phyloP scores from a whole-genome alignment of 495 filamentous ascomycete genomes.

The Durotheca rogersii region DNA sequence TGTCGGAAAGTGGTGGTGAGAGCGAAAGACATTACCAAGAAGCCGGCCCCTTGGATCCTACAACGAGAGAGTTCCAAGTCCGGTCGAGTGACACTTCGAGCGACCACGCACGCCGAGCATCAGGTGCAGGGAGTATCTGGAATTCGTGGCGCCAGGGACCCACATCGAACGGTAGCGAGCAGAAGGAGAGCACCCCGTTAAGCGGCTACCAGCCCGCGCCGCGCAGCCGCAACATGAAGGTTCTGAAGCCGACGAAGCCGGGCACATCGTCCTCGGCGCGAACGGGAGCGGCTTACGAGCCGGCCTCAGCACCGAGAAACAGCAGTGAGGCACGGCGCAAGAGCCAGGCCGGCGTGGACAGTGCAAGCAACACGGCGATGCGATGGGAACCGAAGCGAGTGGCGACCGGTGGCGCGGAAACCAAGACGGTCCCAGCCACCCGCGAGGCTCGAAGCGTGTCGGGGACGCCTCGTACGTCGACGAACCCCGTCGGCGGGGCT shows the following conservation, averaged over 20 bases:
- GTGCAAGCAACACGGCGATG: slow-evolving; percentile 32
- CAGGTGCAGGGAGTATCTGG: slow-evolving; percentile 58
- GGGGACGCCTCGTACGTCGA: slow-evolving; percentile 43
- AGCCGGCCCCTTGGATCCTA: slow-evolving; percentile 21
- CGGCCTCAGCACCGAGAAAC: slow-evolving; percentile 35
- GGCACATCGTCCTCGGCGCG: slow-evolving; percentile 46
- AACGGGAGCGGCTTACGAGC: slow-evolving; percentile 51
- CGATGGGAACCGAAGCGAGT: slow-evolving; percentile 46
- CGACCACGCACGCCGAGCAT: slow-evolving; percentile 44
- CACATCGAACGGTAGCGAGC: slow-evolving; percentile 47
- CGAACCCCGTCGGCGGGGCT: slow-evolving; percentile 88
- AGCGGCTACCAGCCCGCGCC: slow-evolving; percentile 60
- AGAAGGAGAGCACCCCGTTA: slow-evolving; percentile 48
- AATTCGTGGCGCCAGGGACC: slow-evolving; percentile 68
- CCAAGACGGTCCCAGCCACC: slow-evolving; percentile 35
- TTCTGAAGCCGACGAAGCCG: slow-evolving; percentile 67
- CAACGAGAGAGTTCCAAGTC: slow-evolving; percentile 35
- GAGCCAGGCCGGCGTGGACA: slow-evolving; percentile 38
- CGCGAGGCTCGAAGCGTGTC: slow-evolving; percentile 44
- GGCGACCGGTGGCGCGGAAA: slow-evolving; percentile 22
- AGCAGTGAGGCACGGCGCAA: slow-evolving; percentile 45
- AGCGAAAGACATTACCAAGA: slow-evolving; percentile 37
- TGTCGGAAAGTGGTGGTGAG: slow-evolving; percentile 45
- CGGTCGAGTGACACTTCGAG: slow-evolving; percentile 23
- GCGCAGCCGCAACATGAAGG: slow-evolving; percentile 69